These are phyloP conservation scores for Phlegmacium glaucopus DNA, from an alignment of 768 basidiomycete species.

Conservation along the genomic window DNA sequence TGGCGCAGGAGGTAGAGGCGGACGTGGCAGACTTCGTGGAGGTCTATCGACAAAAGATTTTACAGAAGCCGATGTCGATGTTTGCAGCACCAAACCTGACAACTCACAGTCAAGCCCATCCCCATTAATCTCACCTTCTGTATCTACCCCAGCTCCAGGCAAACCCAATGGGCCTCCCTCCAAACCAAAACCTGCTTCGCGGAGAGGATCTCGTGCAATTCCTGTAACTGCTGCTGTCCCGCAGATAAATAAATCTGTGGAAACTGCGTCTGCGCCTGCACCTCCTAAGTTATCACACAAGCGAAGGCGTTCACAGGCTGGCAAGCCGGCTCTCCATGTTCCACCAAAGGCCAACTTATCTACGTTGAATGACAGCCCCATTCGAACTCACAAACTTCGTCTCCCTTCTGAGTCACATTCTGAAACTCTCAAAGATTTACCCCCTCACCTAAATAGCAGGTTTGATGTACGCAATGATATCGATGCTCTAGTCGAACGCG, in stretches of 20 bases:
- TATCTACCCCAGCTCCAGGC: slow-evolving; percentile 13
- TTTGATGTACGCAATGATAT: slow-evolving; percentile 61
- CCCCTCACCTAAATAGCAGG: slow-evolving; percentile 47
- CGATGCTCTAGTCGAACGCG: slow-evolving; percentile 75
- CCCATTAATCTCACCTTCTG: slow-evolving; percentile 5
- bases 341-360: slow-evolving; percentile 31
- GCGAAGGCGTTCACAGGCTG: slow-evolving; percentile 46
- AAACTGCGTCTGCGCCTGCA: slow-evolving; percentile 18
- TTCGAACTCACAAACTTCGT: slow-evolving; percentile 29
- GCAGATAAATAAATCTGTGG: slow-evolving; percentile 12
- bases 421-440: slow-evolving; percentile 50
- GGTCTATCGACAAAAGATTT: slow-evolving; percentile 15
- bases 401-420: slow-evolving; percentile 31
- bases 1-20: slow-evolving; percentile 32
- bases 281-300: slow-evolving; percentile 43
- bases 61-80: slow-evolving; percentile 9
- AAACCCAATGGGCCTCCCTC: slow-evolving; percentile 24
- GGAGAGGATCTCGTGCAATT: slow-evolving; percentile 30
- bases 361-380: slow-evolving; percentile 29
- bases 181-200: slow-evolving; percentile 30
- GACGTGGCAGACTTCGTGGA: slow-evolving; percentile 29
- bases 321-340: slow-evolving; percentile 22
- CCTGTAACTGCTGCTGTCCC: slow-evolving; percentile 11
- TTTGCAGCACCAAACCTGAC: slow-evolving; percentile 11
- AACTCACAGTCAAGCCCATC: not conserved